These are phyloP conservation scores for Scorias spongiosa DNA, from an alignment of 2,329 filamentous ascomycete genomes.

Conservation along the genomic window DNA sequence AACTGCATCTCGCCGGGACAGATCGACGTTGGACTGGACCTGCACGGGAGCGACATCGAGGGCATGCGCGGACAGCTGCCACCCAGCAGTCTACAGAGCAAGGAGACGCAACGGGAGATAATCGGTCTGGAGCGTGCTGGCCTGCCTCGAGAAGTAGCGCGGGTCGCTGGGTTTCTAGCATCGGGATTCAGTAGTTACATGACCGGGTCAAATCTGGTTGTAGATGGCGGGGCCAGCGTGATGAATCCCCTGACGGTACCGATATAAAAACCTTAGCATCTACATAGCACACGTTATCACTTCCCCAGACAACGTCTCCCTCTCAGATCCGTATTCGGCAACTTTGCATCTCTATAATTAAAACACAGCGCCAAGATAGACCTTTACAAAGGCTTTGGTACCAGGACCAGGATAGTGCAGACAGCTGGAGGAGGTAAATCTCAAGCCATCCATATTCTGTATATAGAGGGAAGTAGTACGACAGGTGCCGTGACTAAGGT, in stretches of 20 bases:
- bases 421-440: no score
- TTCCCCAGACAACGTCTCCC: no score
- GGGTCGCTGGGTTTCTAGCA: conserved; percentile 47
- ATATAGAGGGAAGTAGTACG: no score
- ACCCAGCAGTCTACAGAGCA: conserved; percentile 37
- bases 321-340: no score
- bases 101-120: conserved; percentile 33
- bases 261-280: conserved; percentile 3
- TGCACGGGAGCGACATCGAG: conserved; percentile 35
- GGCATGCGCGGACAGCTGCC: conserved; percentile 40
- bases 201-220: conserved; percentile 45
- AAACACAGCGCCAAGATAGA: no score
- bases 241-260: conserved; percentile 22
- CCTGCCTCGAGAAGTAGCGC: conserved; percentile 41
- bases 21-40: conserved; percentile 31
- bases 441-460: no score
- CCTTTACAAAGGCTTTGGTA: no score
- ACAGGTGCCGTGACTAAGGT: no score
- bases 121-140: conserved; percentile 46
- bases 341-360: no score
- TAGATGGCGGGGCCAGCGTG: conserved; percentile 41
- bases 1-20: conserved; percentile 37
- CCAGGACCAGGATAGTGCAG: no score
- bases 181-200: conserved; percentile 49
- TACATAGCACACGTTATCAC: background rate